Percentiles rank a stretch among this genome's conserved stretches.
Evolutionary conservation across 2,329 filamentous ascomycete species (phyloP).

Genomic region (Fusarium fujikuroi): DNA sequence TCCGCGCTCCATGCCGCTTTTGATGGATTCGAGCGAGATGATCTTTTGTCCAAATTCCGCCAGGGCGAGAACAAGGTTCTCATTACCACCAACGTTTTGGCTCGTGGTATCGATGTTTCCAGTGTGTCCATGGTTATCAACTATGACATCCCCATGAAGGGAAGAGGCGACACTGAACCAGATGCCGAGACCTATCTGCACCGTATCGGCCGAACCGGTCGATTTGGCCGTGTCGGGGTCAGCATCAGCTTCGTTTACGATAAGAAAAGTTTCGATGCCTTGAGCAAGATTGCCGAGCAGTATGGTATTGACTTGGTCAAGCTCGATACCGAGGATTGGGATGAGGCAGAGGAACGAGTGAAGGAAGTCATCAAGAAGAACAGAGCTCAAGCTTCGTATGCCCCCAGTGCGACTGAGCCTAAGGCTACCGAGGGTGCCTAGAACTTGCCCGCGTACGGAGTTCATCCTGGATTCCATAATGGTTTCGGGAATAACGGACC

Average conservation of each 20-base stretch:
- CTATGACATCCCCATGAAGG: constrained; percentile 86
- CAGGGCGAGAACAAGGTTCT: constrained; percentile 90
- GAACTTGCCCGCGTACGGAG: constrained; percentile 37
- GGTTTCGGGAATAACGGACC: constrained; percentile 8
- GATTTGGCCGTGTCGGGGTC: constrained; percentile 96
- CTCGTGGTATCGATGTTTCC: constrained; percentile 92
- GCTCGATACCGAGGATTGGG: constrained; percentile 90
- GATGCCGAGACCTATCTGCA: constrained; percentile 97
- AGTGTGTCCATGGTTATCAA: constrained; percentile 98
- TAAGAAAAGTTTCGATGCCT: constrained; percentile 80
- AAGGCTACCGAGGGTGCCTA: constrained; percentile 46
- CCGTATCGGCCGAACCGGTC: constrained; percentile 95
- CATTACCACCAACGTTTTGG: constrained; percentile 96
- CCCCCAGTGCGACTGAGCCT: constrained; percentile 57
- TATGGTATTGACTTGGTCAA: constrained; percentile 85
- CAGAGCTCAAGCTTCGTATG: constrained; percentile 66
- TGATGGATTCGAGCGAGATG: constrained; percentile 84
- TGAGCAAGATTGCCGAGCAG: constrained; percentile 81
- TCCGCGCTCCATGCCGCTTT: constrained; percentile 89
- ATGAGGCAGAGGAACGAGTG: constrained; percentile 83
- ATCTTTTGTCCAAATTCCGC: constrained; percentile 87
- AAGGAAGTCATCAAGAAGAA: constrained; percentile 83
- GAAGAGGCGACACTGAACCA: constrained; percentile 80
- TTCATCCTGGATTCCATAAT: constrained; percentile 7
- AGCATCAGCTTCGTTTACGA: constrained; percentile 95